phyloP scores from a whole-genome alignment of 257 asterid species.

The Solanum etuberosum region DNA sequence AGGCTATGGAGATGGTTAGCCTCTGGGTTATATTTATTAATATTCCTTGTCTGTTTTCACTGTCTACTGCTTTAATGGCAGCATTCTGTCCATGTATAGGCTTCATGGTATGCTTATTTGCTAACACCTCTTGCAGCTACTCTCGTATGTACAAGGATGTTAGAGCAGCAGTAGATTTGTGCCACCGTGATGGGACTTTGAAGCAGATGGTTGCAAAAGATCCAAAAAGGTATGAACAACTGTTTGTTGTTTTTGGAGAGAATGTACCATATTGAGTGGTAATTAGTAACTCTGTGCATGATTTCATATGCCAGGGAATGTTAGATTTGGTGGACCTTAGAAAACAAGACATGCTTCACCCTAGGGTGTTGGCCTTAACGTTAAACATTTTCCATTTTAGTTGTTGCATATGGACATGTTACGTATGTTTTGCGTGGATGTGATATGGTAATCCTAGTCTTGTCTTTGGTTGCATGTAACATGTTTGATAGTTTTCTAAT shows the following conservation, averaged over 20 bases:
- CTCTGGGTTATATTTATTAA: not conserved
- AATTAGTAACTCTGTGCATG: not conserved
- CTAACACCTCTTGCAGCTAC: slow-evolving; percentile 44
- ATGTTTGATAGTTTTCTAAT: not conserved
- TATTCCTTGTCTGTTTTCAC: not conserved
- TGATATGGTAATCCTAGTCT: not conserved
- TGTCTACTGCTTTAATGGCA: not conserved
- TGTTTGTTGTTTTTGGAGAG: not conserved
- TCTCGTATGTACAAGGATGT: slow-evolving; percentile 82
- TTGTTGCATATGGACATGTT: not conserved
- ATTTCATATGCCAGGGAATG: not conserved
- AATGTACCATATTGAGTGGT: not conserved
- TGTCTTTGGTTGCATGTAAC: not conserved
- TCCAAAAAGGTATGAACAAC: slow-evolving; percentile 56
- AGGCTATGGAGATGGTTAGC: not conserved
- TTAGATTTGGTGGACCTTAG: not conserved
- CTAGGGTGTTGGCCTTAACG: not conserved
- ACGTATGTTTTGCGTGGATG: not conserved
- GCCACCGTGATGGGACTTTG: slow-evolving; percentile 99
- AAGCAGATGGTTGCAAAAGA: slow-evolving; percentile 94
- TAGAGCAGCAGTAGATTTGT: slow-evolving; percentile 95
- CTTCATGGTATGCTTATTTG: slow-evolving; percentile 11
- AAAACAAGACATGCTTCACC: not conserved
- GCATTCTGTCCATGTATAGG: not conserved
- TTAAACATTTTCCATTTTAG: not conserved